Evolutionary conservation across 164 flowering plant genomes (phyloP).

Genomic region (Brasenia schreberi): DNA sequence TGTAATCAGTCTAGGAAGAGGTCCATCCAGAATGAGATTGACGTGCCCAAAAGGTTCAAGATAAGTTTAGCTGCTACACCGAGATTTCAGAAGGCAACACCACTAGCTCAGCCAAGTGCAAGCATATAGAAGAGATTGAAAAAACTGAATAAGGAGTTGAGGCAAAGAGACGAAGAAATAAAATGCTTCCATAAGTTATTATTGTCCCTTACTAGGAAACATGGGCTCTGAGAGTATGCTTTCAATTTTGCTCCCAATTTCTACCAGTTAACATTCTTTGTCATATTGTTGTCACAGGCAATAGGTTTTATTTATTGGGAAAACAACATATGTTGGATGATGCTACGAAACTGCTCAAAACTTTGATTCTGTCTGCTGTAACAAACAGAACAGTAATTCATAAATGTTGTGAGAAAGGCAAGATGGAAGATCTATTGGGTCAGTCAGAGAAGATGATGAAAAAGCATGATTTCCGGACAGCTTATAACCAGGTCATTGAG

Average conservation of each 20-base stretch:
- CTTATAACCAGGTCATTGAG: too few species aligned
- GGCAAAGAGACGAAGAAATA: slow-evolving; percentile 29
- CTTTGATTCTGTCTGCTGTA: too few species aligned
- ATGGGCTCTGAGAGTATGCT: slow-evolving; percentile 21
- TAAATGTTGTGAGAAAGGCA: too few species aligned
- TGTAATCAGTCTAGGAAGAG: background rate
- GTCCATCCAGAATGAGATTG: slow-evolving; percentile 5
- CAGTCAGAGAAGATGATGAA: too few species aligned
- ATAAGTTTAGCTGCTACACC: background rate
- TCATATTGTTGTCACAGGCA: too few species aligned
- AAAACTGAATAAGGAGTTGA: slow-evolving; percentile 25
- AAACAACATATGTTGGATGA: background rate
- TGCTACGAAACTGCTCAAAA: too few species aligned
- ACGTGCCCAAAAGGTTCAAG: slow-evolving; percentile 22
- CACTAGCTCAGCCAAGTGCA: slow-evolving; percentile 14
- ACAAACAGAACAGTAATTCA: too few species aligned
- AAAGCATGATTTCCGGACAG: too few species aligned
- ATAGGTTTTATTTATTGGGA: too few species aligned
- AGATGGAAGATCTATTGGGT: too few species aligned
- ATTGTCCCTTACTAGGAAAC: slow-evolving; percentile 40
- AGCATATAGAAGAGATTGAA: slow-evolving; percentile 31
- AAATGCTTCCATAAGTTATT: slow-evolving; percentile 38
- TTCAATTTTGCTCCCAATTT: too few species aligned
- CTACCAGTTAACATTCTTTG: too few species aligned
- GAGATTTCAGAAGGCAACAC: background rate